Percentiles rank a stretch among this genome's conserved stretches.
Conservation (phyloP, 176 grass and related monocot genomes). For the Tillandsia fasciculata region DNA sequence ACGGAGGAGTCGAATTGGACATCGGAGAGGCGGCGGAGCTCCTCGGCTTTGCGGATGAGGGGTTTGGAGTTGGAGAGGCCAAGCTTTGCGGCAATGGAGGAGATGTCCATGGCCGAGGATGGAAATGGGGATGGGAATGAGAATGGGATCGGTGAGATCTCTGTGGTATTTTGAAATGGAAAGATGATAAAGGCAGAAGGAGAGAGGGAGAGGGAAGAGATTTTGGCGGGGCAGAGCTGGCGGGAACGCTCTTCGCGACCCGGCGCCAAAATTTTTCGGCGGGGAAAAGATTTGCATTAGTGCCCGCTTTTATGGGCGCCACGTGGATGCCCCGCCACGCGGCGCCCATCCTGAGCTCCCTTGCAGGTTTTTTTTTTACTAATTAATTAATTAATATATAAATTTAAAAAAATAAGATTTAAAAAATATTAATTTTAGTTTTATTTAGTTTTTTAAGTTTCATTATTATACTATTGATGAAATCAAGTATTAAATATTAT, state of each 20-base stretch:
- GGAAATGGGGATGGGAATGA: neutral
- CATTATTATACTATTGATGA: too few species aligned
- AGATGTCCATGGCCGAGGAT: slow-evolving; percentile 62
- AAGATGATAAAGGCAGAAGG: too few species aligned
- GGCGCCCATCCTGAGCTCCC: too few species aligned
- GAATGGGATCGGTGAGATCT: slow-evolving; percentile 17
- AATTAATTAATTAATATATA: too few species aligned
- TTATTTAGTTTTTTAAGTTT: too few species aligned
- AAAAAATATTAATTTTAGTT: too few species aligned
- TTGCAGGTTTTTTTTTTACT: too few species aligned
- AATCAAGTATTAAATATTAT: too few species aligned
- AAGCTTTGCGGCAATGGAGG: slow-evolving; percentile 54
- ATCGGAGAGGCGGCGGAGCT: slow-evolving; percentile 82
- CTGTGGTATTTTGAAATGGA: too few species aligned
- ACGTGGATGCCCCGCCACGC: too few species aligned
- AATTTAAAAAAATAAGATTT: too few species aligned
- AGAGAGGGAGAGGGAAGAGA: slow-evolving; percentile 11
- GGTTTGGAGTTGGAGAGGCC: slow-evolving; percentile 45
- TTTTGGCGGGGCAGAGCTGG: slow-evolving; percentile 40
- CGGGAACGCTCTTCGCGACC: slow-evolving; percentile 15
- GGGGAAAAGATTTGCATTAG: neutral
- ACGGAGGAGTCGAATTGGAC: slow-evolving; percentile 79
- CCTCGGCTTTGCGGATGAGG: slow-evolving; percentile 73
- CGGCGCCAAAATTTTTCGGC: neutral
- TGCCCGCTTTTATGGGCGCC: too few species aligned